These are phyloP conservation scores for Cordyceps javanica DNA, from an alignment of 2,329 filamentous ascomycete species.

Conservation along the genomic window DNA sequence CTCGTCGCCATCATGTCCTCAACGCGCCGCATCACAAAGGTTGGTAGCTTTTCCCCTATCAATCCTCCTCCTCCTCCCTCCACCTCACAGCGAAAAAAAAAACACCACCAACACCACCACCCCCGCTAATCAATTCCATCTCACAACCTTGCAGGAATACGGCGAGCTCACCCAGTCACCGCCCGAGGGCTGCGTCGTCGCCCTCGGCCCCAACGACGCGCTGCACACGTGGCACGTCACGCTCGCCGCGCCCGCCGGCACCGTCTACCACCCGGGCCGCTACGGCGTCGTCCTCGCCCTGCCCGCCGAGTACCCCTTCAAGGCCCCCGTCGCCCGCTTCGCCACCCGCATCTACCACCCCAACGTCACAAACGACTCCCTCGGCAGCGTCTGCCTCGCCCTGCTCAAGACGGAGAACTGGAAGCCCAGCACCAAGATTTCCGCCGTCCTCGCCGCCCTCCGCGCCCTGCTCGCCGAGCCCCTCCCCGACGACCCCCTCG, in stretches of 20 bases:
- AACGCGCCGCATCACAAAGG: slow-evolving; percentile 41
- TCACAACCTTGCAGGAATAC: slow-evolving; percentile 39
- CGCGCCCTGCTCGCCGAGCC: slow-evolving; percentile 70
- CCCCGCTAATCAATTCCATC: neutral
- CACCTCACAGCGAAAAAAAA: too few relatives aligned
- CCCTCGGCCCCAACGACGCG: slow-evolving; percentile 40
- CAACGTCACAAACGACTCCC: slow-evolving; percentile 82
- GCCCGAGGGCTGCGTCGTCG: slow-evolving; percentile 40
- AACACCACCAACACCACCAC: too few relatives aligned
- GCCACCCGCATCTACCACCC: slow-evolving; percentile 91
- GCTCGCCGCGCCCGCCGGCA: slow-evolving; percentile 38
- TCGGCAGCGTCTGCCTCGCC: slow-evolving; percentile 78
- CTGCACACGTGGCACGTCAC: slow-evolving; percentile 48
- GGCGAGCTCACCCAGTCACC: slow-evolving; percentile 42
- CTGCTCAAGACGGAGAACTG: slow-evolving; percentile 81
- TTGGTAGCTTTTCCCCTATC: too few relatives aligned
- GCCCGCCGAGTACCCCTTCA: slow-evolving; percentile 82
- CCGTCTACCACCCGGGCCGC: slow-evolving; percentile 55
- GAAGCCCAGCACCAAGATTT: slow-evolving; percentile 80
- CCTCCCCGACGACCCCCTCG: slow-evolving; percentile 83
- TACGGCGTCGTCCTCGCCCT: slow-evolving; percentile 70
- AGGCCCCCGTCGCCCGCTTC: slow-evolving; percentile 74
- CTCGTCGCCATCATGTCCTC: slow-evolving; percentile 28
- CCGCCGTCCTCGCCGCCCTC: slow-evolving; percentile 70
- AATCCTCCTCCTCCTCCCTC: neutral